Percentiles rank a stretch among this genome's conserved stretches.
phyloP scores from a whole-genome alignment of 2,329 filamentous ascomycete genomes.

The Penicillium sp. region DNA sequence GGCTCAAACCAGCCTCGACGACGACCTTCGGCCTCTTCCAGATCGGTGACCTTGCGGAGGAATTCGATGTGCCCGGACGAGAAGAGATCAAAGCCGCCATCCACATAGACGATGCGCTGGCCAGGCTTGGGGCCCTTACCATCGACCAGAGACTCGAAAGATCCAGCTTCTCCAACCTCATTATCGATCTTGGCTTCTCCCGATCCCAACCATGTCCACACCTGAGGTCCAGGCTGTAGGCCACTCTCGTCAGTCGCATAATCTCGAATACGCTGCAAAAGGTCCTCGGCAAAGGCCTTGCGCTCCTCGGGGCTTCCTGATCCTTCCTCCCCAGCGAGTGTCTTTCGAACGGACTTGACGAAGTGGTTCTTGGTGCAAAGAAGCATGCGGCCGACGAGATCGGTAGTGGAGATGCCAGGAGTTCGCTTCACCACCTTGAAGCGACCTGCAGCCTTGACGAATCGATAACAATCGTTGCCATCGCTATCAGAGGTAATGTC shows the following conservation, averaged over 20 bases:
- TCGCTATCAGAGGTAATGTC: slow-evolving; percentile 94
- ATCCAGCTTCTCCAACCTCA: slow-evolving; percentile 62
- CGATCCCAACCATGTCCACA: slow-evolving; percentile 75
- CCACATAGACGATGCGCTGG: slow-evolving; percentile 89
- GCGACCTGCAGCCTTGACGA: slow-evolving; percentile 88
- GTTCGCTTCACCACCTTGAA: slow-evolving; percentile 98
- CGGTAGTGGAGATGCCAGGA: slow-evolving; percentile 94
- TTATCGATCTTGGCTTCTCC: slow-evolving; percentile 41
- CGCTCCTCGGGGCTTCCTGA: slow-evolving; percentile 70
- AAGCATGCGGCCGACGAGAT: slow-evolving; percentile 97
- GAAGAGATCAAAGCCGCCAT: slow-evolving; percentile 95
- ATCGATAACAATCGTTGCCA: slow-evolving; percentile 96
- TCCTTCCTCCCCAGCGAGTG: slow-evolving; percentile 72
- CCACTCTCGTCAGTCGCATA: slow-evolving; percentile 89
- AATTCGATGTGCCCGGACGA: slow-evolving; percentile 98
- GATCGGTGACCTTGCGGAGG: slow-evolving; percentile 72
- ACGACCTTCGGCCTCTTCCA: slow-evolving; percentile 71
- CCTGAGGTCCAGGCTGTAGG: slow-evolving; percentile 74
- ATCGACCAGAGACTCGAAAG: slow-evolving; percentile 68
- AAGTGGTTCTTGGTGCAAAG: slow-evolving; percentile 94
- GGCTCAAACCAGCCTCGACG: slow-evolving; percentile 74
- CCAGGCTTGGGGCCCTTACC: slow-evolving; percentile 74
- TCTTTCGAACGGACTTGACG: slow-evolving; percentile 74
- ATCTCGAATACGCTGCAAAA: slow-evolving; percentile 75
- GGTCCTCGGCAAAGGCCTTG: slow-evolving; percentile 64